Evolutionary conservation across 345 rosid genomes (phyloP).

Genomic region (Citrus hindsii): DNA sequence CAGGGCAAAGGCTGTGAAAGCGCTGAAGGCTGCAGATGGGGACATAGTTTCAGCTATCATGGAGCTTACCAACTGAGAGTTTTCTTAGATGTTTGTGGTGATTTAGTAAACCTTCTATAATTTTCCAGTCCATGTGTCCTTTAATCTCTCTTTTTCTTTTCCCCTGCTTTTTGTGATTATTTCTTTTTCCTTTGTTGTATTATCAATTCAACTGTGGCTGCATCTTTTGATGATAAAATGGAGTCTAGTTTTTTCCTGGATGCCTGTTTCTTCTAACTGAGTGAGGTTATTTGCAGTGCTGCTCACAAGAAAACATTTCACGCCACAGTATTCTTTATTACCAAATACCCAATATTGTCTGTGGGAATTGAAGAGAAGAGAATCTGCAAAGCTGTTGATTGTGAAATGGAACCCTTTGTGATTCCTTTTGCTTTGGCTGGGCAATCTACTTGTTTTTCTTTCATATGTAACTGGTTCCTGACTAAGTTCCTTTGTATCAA

Average conservation of each 20-base stretch:
- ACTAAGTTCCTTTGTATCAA: too few relatives aligned
- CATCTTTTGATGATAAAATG: neutral
- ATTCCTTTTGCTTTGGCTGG: too few relatives aligned
- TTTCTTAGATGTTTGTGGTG: neutral
- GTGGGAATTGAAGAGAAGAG: too few relatives aligned
- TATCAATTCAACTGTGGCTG: neutral
- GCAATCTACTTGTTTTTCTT: too few relatives aligned
- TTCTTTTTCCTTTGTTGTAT: neutral
- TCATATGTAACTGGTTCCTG: too few relatives aligned
- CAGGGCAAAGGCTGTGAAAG: neutral
- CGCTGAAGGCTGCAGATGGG: neutral
- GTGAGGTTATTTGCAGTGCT: too few relatives aligned
- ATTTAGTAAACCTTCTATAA: neutral
- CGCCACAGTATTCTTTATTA: too few relatives aligned
- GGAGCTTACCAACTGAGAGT: neutral
- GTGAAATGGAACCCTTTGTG: too few relatives aligned
- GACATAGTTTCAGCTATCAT: conserved; percentile 5
- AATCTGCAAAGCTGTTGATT: too few relatives aligned
- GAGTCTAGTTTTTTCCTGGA: neutral
- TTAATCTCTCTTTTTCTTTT: neutral
- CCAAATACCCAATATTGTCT: too few relatives aligned
- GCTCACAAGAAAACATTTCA: too few relatives aligned
- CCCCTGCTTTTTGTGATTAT: neutral
- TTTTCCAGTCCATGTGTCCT: neutral
- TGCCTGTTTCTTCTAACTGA: too few relatives aligned